These are phyloP conservation scores for Closterium sp. DNA, from an alignment of 139 green algal genomes.

Conservation along the genomic window DNA sequence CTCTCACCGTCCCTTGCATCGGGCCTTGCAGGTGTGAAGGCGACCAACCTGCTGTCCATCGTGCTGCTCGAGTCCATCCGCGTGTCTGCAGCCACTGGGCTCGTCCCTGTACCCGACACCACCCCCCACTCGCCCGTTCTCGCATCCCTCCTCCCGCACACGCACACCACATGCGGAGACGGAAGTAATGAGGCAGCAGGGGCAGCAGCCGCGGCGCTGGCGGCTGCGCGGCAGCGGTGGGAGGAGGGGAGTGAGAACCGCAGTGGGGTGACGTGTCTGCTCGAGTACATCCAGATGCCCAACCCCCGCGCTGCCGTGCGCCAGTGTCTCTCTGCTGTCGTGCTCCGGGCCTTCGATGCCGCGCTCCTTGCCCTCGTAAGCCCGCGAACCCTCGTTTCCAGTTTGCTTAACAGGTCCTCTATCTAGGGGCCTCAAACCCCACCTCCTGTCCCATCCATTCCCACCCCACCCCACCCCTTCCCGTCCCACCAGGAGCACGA, in stretches of 20 bases:
- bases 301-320: conserved; percentile 5
- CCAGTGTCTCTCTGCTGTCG: conserved; percentile 21
- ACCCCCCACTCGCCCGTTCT: not conserved
- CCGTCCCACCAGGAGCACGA: not conserved
- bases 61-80: conserved; percentile 18
- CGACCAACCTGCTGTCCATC: conserved; percentile 36
- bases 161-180: too few species aligned
- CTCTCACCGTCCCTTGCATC: not conserved
- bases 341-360: not conserved
- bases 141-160: not conserved
- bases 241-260: not conserved
- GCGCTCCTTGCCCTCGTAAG: not conserved
- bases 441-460: not conserved
- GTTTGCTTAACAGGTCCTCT: not conserved
- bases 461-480: not conserved
- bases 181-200: not conserved
- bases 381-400: not conserved
- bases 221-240: not conserved
- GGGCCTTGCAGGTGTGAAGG: conserved; percentile 29
- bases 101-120: not conserved
- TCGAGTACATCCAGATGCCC: conserved; percentile 1
- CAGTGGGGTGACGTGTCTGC: not conserved
- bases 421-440: not conserved
- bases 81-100: not conserved
- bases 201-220: not conserved